Evolutionary conservation across 1,139 yeast genomes (phyloP).

Genomic region (Saccharomyces pastorianus): DNA sequence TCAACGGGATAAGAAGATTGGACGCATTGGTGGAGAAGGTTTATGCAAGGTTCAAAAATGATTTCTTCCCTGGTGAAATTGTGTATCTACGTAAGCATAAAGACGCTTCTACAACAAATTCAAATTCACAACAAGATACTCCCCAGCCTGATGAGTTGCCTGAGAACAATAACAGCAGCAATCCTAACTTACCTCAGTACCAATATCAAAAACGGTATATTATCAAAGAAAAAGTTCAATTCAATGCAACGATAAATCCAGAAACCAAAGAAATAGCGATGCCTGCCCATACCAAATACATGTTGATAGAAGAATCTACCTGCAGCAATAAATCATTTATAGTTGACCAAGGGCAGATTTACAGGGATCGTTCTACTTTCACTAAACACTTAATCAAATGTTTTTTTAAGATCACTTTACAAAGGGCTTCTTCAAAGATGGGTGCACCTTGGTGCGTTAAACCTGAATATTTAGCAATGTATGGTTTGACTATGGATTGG

Average conservation of each 20-base stretch:
- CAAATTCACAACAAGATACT: slow-evolving; percentile 12
- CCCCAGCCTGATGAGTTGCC: slow-evolving; percentile 11
- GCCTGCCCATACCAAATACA: slow-evolving; percentile 61
- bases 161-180: slow-evolving; percentile 1
- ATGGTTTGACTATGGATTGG: slow-evolving; percentile 34
- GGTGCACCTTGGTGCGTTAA: slow-evolving; percentile 99
- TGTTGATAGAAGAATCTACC: slow-evolving; percentile 46
- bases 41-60: slow-evolving; percentile 63
- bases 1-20: slow-evolving; percentile 72
- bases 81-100: slow-evolving; percentile 47
- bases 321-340: slow-evolving; percentile 52
- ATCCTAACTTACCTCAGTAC: slow-evolving; percentile 2
- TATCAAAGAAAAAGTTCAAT: slow-evolving; percentile 53
- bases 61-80: slow-evolving; percentile 86
- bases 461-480: slow-evolving; percentile 44
- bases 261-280: slow-evolving; percentile 38
- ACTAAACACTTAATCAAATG: slow-evolving; percentile 87
- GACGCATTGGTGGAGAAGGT: slow-evolving; percentile 85
- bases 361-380: slow-evolving; percentile 78
- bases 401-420: slow-evolving; percentile 75
- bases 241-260: slow-evolving; percentile 36
- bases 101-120: slow-evolving; percentile 25
- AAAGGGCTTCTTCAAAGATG: slow-evolving; percentile 64
- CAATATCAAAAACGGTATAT: slow-evolving; percentile 32
- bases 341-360: slow-evolving; percentile 63